phyloP scores from a whole-genome alignment of 73 alveolate genomes.

The Paramecium bursaria region DNA sequence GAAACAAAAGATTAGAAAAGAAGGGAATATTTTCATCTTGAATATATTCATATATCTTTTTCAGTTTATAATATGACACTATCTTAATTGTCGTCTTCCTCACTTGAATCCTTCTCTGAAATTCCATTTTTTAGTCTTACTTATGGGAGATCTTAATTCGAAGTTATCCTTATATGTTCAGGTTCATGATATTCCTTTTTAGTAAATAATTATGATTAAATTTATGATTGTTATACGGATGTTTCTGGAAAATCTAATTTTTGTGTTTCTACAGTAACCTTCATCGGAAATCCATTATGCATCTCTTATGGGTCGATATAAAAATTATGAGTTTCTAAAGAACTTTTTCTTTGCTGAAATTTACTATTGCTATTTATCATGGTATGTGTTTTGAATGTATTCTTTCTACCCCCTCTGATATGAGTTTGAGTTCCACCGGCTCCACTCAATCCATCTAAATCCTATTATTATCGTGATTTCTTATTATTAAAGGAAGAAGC shows the following conservation, averaged over 20 bases:
- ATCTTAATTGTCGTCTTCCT: no score
- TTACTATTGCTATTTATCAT: neutral
- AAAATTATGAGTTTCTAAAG: constrained; percentile 14
- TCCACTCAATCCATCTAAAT: neutral
- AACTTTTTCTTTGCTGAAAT: neutral
- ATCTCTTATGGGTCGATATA: constrained; percentile 32
- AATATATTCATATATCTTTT: no score
- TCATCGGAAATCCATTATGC: constrained; percentile 33
- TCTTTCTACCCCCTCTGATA: neutral
- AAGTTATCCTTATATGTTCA: no score
- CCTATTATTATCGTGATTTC: no score
- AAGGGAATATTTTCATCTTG: constrained; percentile 69
- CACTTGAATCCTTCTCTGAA: no score
- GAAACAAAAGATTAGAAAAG: constrained; percentile 66
- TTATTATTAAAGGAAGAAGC: neutral
- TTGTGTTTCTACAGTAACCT: neutral
- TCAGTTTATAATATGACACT: no score
- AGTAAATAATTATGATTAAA: no score
- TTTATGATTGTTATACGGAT: no score
- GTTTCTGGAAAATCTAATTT: constrained; percentile 36
- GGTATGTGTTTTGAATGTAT: no score
- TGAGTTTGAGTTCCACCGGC: neutral
- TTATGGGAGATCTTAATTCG: no score
- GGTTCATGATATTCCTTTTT: no score
- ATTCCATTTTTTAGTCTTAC: no score